Evolutionary conservation across 768 basidiomycete species (phyloP).

Genomic region (Phlebiopsis gigantea): DNA sequence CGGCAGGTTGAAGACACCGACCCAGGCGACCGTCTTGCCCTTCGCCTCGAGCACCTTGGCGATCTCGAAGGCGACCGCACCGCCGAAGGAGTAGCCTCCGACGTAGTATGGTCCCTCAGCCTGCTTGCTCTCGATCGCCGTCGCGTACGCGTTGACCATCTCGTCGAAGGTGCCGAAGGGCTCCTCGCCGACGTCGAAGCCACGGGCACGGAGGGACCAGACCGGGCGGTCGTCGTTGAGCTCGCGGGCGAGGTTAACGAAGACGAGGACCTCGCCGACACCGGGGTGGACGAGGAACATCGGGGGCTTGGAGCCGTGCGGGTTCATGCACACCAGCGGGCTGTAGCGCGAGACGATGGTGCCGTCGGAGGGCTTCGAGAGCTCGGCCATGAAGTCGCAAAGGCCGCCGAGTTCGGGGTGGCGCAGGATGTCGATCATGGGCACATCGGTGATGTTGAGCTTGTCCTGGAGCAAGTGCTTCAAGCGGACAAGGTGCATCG

Average conservation of each 20-base stretch:
- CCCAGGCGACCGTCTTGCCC: conserved; percentile 33
- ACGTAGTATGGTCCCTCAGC: conserved; percentile 36
- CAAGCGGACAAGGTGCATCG: conserved; percentile 7
- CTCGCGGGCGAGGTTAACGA: conserved; percentile 37
- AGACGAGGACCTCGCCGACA: conserved; percentile 36
- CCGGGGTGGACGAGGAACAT: conserved; percentile 41
- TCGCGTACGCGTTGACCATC: conserved; percentile 34
- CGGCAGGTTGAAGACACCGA: conserved; percentile 38
- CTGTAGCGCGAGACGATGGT: conserved; percentile 25
- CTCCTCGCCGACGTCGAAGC: conserved; percentile 35
- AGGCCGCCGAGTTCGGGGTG: conserved; percentile 5
- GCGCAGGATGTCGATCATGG: conserved; percentile 6
- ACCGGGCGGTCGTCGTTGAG: conserved; percentile 38
- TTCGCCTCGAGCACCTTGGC: conserved; percentile 32
- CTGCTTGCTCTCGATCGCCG: conserved; percentile 29
- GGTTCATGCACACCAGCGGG: conserved; percentile 36
- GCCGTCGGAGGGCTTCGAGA: not conserved
- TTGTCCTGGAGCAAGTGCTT: conserved; percentile 6
- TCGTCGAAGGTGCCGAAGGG: conserved; percentile 33
- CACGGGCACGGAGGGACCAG: conserved; percentile 40
- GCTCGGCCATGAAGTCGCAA: not conserved
- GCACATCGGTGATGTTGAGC: not conserved
- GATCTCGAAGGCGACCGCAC: conserved; percentile 39
- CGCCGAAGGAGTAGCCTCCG: conserved; percentile 42
- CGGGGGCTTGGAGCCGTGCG: conserved; percentile 34